Evolutionary conservation across 495 filamentous ascomycete species (phyloP).

Genomic region (Podospora conica): DNA sequence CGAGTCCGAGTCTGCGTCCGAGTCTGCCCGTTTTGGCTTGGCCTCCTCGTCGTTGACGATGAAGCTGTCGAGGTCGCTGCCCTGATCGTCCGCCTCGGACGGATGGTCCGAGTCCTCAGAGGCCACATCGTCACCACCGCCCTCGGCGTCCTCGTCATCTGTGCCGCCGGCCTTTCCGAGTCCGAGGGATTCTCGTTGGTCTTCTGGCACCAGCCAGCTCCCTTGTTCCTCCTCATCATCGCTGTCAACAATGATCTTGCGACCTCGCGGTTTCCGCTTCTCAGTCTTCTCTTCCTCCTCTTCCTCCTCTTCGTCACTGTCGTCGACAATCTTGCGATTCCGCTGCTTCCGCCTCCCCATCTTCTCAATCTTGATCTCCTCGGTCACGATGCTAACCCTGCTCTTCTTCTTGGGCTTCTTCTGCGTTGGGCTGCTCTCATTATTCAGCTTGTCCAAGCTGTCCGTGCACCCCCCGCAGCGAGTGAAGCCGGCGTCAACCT

Average conservation of each 20-base stretch:
- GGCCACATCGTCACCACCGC: conserved; percentile 69
- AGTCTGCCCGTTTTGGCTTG: conserved; percentile 36
- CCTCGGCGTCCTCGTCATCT: conserved; percentile 82
- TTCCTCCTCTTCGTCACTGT: conserved; percentile 58
- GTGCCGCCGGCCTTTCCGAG: conserved; percentile 74
- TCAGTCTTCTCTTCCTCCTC: conserved; percentile 44
- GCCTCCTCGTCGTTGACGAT: conserved; percentile 36
- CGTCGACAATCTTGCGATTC: conserved; percentile 44
- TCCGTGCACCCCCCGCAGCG: conserved; percentile 29
- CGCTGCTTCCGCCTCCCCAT: conserved; percentile 40
- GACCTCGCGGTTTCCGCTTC: conserved; percentile 41
- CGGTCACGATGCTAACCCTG: conserved; percentile 39
- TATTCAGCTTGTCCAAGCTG: conserved; percentile 31
- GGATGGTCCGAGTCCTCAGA: conserved; percentile 51
- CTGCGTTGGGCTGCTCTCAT: conserved; percentile 26
- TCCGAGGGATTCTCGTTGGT: conserved; percentile 47
- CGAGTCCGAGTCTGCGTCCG: conserved; percentile 16
- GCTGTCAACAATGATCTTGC: conserved; percentile 49
- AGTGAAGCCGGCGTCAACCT: conserved; percentile 51
- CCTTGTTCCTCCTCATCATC: conserved; percentile 55
- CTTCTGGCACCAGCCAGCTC: conserved; percentile 68
- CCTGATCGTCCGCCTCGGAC: conserved; percentile 33
- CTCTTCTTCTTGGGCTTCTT: conserved; percentile 40
- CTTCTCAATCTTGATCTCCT: conserved; percentile 40
- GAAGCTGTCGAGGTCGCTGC: conserved; percentile 43